phyloP scores from a whole-genome alignment of 2,329 filamentous ascomycete species.

The Canariomyces notabilis region DNA sequence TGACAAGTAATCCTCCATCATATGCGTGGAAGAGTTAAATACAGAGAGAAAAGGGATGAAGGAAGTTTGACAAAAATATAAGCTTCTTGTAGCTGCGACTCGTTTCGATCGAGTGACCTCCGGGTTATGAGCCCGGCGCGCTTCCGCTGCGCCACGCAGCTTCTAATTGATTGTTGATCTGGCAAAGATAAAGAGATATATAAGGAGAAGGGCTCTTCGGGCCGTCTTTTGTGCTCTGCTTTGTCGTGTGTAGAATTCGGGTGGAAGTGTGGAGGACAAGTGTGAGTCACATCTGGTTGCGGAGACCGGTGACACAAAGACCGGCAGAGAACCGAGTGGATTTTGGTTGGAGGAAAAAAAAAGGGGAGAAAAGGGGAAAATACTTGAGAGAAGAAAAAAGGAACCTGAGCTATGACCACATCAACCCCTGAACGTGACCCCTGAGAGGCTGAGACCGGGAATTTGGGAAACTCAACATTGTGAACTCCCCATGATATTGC shows the following conservation, averaged over 20 bases:
- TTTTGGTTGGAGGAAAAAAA: too few species aligned
- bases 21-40: neutral
- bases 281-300: neutral
- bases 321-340: neutral
- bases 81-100: slow-evolving; percentile 16
- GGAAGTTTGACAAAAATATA: neutral
- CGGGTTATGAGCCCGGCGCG: slow-evolving; percentile 19
- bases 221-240: neutral
- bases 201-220: neutral
- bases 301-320: neutral
- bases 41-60: neutral
- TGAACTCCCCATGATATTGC: too few species aligned
- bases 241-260: neutral
- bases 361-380: too few species aligned
- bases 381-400: too few species aligned
- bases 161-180: neutral
- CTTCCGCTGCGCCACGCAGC: slow-evolving; percentile 13
- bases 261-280: neutral
- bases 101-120: slow-evolving; percentile 19
- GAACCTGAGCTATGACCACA: too few species aligned
- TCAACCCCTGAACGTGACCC: too few species aligned
- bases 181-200: neutral
- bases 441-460: too few species aligned
- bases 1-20: too few species aligned
- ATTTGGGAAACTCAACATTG: too few species aligned